A percentile compares a stretch with the other conserved stretches of the same genome.
phyloP scores from a whole-genome alignment of 768 basidiomycete species.

The Stropharia rugosoannulata region DNA sequence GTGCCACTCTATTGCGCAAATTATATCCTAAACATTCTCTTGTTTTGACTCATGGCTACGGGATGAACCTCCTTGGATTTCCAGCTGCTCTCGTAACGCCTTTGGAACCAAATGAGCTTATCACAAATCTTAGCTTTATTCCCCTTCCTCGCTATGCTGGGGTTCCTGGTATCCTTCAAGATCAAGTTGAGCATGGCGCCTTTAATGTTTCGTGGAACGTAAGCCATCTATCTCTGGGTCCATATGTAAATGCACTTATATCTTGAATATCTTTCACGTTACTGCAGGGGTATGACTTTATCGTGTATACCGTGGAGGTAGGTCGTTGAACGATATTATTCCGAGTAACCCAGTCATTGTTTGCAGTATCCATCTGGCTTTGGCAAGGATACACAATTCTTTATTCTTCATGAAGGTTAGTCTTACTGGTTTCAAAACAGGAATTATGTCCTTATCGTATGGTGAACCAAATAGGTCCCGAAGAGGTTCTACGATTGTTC shows the following conservation, averaged over 20 bases:
- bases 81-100: conserved; percentile 49
- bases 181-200: conserved; percentile 50
- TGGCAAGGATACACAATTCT: conserved; percentile 31
- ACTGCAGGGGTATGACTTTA: conserved; percentile 51
- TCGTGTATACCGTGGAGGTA: conserved; percentile 54
- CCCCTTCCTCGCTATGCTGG: conserved; percentile 44
- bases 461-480: conserved; percentile 30
- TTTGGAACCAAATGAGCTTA: conserved; percentile 44
- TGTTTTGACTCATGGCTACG: conserved; percentile 47
- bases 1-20: conserved; percentile 48
- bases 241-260: background rate
- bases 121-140: conserved; percentile 48
- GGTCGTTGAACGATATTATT: conserved; percentile 8
- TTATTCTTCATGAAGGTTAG: conserved; percentile 62
- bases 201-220: conserved; percentile 63
- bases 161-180: conserved; percentile 52
- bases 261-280: background rate
- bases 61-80: conserved; percentile 47
- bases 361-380: conserved; percentile 32
- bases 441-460: background rate
- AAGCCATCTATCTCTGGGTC: conserved; percentile 15
- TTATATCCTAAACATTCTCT: conserved; percentile 64
- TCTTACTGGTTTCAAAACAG: background rate
- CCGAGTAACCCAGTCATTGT: background rate
- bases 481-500: conserved; percentile 49